These are phyloP conservation scores for Metschnikowia similis DNA, from an alignment of 805 yeast genomes.

Conservation along the genomic window DNA sequence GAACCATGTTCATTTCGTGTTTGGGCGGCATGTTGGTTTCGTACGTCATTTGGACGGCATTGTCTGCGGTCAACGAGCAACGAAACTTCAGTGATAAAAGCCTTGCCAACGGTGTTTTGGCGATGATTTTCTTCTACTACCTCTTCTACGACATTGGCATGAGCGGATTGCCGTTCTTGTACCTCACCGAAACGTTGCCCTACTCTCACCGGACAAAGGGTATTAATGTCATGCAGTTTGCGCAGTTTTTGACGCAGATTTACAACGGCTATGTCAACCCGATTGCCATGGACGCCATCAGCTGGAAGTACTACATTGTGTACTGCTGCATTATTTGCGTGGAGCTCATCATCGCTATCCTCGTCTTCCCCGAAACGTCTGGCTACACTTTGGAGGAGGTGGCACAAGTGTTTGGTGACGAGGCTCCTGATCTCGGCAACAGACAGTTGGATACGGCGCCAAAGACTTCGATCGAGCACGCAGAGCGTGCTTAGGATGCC, in stretches of 20 bases:
- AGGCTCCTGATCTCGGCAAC: slow-evolving; percentile 11
- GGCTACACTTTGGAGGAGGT: slow-evolving; percentile 43
- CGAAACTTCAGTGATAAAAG: slow-evolving; percentile 36
- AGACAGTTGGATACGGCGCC: slow-evolving; percentile 3
- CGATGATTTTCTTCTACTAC: slow-evolving; percentile 48
- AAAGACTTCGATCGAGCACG: slow-evolving; percentile 9
- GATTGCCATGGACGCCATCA: slow-evolving; percentile 37
- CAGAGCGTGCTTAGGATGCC: slow-evolving; percentile 6
- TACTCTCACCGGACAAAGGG: slow-evolving; percentile 42
- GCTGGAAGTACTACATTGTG: slow-evolving; percentile 44
- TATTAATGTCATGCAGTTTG: slow-evolving; percentile 25
- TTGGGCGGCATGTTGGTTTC: slow-evolving; percentile 32
- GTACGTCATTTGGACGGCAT: slow-evolving; percentile 40
- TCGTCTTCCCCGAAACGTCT: slow-evolving; percentile 39
- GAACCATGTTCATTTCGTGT: slow-evolving; percentile 33
- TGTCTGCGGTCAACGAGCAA: slow-evolving; percentile 44
- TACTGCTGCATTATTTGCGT: slow-evolving; percentile 28
- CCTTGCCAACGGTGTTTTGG: slow-evolving; percentile 44
- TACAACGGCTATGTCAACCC: slow-evolving; percentile 24
- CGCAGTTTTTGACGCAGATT: slow-evolving; percentile 18
- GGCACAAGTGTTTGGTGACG: slow-evolving; percentile 39
- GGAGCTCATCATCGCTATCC: slow-evolving; percentile 26
- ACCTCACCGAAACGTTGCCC: slow-evolving; percentile 41
- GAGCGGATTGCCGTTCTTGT: slow-evolving; percentile 44
- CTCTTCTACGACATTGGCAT: slow-evolving; percentile 38